These are phyloP conservation scores for Yarrowia porcina DNA, from an alignment of 805 yeast species.

Conservation along the genomic window DNA sequence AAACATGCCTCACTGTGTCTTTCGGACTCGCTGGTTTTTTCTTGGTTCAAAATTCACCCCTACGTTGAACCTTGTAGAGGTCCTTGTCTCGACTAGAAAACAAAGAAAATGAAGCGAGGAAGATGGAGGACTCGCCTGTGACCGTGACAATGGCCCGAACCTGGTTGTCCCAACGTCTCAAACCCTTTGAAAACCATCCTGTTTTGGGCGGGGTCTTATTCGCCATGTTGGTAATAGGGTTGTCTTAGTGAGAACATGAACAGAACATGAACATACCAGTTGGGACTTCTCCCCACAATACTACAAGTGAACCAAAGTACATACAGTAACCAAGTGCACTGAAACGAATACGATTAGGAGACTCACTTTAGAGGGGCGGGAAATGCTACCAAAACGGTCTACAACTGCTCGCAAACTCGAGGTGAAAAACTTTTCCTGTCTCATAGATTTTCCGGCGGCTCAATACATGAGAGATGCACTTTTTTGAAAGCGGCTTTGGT, in stretches of 20 bases:
- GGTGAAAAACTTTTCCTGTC: not conserved
- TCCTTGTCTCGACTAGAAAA: not conserved
- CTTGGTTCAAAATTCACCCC: not conserved
- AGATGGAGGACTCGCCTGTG: not conserved
- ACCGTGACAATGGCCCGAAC: not conserved
- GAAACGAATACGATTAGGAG: constrained; percentile 9
- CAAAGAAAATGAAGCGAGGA: not conserved
- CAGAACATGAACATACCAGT: too few relatives aligned
- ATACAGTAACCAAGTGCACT: too few relatives aligned
- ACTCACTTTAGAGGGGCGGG: too few relatives aligned
- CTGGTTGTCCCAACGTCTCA: not conserved
- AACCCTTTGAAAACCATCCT: too few relatives aligned
- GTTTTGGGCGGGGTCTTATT: not conserved
- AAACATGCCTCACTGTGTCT: not conserved
- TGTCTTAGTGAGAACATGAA: not conserved
- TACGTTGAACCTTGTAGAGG: not conserved
- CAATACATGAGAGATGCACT: not conserved
- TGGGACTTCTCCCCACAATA: too few relatives aligned
- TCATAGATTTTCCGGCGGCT: constrained; percentile 19
- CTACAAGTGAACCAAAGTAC: too few relatives aligned
- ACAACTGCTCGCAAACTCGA: constrained; percentile 10
- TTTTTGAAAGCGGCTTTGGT: not conserved
- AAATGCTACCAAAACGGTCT: too few relatives aligned
- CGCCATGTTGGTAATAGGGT: not conserved
- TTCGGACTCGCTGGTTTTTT: not conserved